Percentiles rank a stretch among this genome's conserved stretches.
Evolutionary conservation across 768 basidiomycete species (phyloP).

Genomic region (Trametes cingulata): DNA sequence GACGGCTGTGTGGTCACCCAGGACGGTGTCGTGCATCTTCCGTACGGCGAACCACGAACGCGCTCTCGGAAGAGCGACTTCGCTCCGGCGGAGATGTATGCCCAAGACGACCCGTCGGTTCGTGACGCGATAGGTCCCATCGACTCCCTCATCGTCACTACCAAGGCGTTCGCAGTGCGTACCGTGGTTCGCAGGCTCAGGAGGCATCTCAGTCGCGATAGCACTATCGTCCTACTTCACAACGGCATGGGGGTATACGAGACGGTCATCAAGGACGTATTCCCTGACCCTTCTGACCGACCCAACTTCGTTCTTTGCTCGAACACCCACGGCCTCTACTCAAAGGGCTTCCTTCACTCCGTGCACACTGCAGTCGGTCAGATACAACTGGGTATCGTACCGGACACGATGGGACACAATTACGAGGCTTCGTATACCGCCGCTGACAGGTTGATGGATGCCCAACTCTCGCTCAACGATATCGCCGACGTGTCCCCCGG

Average conservation of each 20-base stretch:
- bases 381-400: constrained; percentile 78
- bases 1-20: constrained; percentile 45
- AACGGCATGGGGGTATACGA: constrained; percentile 96
- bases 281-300: constrained; percentile 68
- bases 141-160: constrained; percentile 77
- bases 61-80: neutral
- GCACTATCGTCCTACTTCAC: constrained; percentile 90
- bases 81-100: constrained; percentile 11
- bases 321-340: constrained; percentile 79
- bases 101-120: neutral
- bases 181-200: constrained; percentile 57
- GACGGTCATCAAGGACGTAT: constrained; percentile 61
- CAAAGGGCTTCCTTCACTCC: constrained; percentile 51
- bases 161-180: constrained; percentile 72
- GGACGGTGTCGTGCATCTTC: constrained; percentile 45
- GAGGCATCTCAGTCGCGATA: constrained; percentile 60
- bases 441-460: constrained; percentile 37
- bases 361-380: constrained; percentile 72
- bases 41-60: neutral
- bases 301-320: constrained; percentile 86
- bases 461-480: constrained; percentile 51
- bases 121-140: constrained; percentile 40
- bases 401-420: constrained; percentile 61
- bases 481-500: constrained; percentile 39
- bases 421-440: constrained; percentile 51